phyloP scores from a whole-genome alignment of 2,329 filamentous ascomycete genomes.

The Ceratocystis colombiana region DNA sequence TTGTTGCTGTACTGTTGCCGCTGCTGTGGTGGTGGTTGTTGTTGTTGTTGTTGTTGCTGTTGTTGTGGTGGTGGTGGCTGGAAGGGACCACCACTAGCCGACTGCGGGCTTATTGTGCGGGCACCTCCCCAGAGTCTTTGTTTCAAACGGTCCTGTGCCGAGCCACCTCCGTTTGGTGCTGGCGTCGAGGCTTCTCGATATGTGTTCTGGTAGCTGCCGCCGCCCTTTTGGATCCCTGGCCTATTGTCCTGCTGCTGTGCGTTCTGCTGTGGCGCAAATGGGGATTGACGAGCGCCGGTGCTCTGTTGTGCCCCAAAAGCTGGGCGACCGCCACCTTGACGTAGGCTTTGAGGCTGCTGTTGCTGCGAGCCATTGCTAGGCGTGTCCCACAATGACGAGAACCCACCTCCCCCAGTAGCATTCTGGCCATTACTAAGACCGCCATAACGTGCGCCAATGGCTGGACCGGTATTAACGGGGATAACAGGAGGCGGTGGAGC shows the following conservation, averaged over 20 bases:
- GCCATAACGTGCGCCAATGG: conserved; percentile 47
- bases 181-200: conserved; percentile 31
- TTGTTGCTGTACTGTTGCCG: conserved; percentile 11
- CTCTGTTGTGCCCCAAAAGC: conserved; percentile 26
- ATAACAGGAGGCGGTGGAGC: conserved; percentile 43
- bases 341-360: conserved; percentile 37
- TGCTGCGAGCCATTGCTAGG: conserved; percentile 29
- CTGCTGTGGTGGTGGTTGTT: not conserved
- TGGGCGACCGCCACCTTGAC: conserved; percentile 28
- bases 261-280: conserved; percentile 26
- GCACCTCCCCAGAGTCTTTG: conserved; percentile 62
- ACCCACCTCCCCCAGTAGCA: conserved; percentile 30
- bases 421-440: conserved; percentile 35
- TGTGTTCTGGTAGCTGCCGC: conserved; percentile 11
- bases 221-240: conserved; percentile 21
- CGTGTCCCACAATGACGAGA: conserved; percentile 52
- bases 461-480: conserved; percentile 43
- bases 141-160: conserved; percentile 73
- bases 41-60: conserved; percentile 23
- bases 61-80: conserved; percentile 39
- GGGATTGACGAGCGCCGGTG: conserved; percentile 30
- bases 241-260: conserved; percentile 21
- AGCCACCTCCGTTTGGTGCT: conserved; percentile 45
- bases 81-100: conserved; percentile 35
- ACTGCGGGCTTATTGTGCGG: conserved; percentile 47